phyloP scores from a whole-genome alignment of 2,329 filamentous ascomycete species.

The Huntiella bhutanensis region DNA sequence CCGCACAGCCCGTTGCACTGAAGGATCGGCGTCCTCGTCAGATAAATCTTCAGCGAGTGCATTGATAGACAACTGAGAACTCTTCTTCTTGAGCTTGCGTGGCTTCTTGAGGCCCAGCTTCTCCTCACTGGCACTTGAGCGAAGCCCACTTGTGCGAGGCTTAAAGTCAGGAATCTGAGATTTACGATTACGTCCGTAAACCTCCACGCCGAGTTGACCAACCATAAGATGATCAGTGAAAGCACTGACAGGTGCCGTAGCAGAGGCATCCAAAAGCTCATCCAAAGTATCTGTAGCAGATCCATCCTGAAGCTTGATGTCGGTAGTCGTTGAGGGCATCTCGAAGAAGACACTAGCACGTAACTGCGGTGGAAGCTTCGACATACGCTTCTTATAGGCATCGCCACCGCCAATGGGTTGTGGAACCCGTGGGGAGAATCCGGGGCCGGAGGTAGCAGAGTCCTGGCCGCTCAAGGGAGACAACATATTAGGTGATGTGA shows the following conservation, averaged over 20 bases:
- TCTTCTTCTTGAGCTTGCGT: constrained; percentile 6
- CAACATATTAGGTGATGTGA: not conserved
- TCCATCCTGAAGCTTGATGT: constrained; percentile 46
- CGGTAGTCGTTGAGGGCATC: constrained; percentile 32
- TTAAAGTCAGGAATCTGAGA: constrained; percentile 17
- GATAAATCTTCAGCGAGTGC: not conserved
- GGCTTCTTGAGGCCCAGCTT: constrained; percentile 7
- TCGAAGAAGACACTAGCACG: constrained; percentile 90
- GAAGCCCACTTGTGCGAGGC: constrained; percentile 5
- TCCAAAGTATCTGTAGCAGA: constrained; percentile 82
- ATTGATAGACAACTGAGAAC: constrained; percentile 9
- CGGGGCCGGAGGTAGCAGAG: not conserved
- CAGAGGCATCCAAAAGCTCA: constrained; percentile 78
- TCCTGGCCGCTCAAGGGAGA: not conserved
- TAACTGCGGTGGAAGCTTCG: constrained; percentile 55
- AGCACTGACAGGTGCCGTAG: constrained; percentile 68
- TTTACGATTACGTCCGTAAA: constrained; percentile 41
- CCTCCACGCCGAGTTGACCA: constrained; percentile 53
- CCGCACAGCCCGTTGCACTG: not conserved
- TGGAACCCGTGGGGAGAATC: constrained; percentile 1
- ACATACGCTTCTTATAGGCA: not conserved
- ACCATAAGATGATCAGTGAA: constrained; percentile 81
- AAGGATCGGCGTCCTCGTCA: not conserved
- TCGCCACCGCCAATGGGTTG: not conserved
- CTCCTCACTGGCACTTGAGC: constrained; percentile 3